Evolutionary conservation across 306 rosid species (phyloP), one percentile per base, ranked within the genome.

Genomic region (Cicer arietinum): DNA sequence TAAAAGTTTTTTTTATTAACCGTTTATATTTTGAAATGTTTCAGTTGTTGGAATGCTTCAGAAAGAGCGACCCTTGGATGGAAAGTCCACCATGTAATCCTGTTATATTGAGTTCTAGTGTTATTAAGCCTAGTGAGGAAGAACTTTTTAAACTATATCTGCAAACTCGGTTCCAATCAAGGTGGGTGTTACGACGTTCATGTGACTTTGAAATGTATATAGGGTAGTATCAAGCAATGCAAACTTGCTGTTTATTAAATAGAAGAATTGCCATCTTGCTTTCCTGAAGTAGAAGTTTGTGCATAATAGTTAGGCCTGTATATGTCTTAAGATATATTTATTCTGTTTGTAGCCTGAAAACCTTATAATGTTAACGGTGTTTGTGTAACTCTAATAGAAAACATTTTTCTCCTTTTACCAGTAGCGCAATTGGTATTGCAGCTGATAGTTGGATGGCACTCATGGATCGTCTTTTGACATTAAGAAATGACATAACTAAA

Each of bases 401-500:
- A 30, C 37, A 4, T 30, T 30, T 30, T 30, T 30, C 41, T 58
- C 45, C 65, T 81, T 53, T 72, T 72, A 77, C 44, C 89, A 93
- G 98, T 77, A 76, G 56, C 6, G 59, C 91, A 0, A 17, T 8
- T 11, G 42, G 91, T 72, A 78, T 3, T 56, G 91, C 98, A 51
- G 92, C 92, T 61, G 89, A 88, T 8, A 58, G 87, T 82, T 94
- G 92, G 96, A 13, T 75, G 59, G 90, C 97, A 47, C 66, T 85
- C 44, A 90, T 94, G 94, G 98, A 91, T 72, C 85, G 84, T 6
- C 59, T 82, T 9, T 79, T 91, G 43, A 81, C 73, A 0, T 56
- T 89, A 50, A 82, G 84, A 35, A 82, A 79, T 41, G 77, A 62
- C 20, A 2, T 54, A 18, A 30, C 14, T 1, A 67, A 54, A 4